Percentiles rank a stretch among this genome's conserved stretches.
Evolutionary conservation across 176 grass and related monocot species (phyloP).

Genomic region (Aegilops speltoides): DNA sequence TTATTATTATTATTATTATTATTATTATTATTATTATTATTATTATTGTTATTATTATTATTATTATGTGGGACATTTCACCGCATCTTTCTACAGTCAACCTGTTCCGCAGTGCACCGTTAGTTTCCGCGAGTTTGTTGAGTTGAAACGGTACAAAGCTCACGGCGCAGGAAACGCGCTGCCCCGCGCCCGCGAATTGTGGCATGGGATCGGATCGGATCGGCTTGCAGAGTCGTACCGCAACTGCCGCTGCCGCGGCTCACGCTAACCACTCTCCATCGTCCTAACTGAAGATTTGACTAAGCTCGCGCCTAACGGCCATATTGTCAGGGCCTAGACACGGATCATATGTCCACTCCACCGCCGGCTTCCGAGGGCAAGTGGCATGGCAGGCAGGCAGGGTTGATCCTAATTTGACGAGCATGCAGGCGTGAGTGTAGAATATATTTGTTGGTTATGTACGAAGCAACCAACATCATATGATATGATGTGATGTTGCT

Average conservation of each 20-base stretch:
- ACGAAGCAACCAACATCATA: not conserved
- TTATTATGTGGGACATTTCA: no score
- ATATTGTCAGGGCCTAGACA: not conserved
- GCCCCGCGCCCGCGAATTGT: not conserved
- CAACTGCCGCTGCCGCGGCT: not conserved
- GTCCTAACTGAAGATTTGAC: not conserved
- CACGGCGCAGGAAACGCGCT: constrained; percentile 2
- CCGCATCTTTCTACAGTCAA: not conserved
- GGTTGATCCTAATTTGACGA: not conserved
- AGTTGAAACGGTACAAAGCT: not conserved
- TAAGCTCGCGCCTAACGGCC: not conserved
- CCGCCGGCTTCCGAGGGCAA: not conserved
- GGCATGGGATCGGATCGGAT: not conserved
- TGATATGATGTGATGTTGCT: not conserved
- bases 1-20: no score
- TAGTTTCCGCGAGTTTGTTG: not conserved
- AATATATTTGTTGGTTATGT: no score
- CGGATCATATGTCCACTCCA: not conserved
- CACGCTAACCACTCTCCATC: not conserved
- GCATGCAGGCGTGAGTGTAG: not conserved
- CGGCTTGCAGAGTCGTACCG: not conserved
- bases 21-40: no score
- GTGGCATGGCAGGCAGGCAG: not conserved
- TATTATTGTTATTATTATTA: no score
- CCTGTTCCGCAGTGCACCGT: not conserved